A percentile compares a stretch with the other conserved stretches of the same genome.
These are phyloP conservation scores for Periconia sp. DNA, from an alignment of 2,329 filamentous ascomycete species.

Conservation along the genomic window DNA sequence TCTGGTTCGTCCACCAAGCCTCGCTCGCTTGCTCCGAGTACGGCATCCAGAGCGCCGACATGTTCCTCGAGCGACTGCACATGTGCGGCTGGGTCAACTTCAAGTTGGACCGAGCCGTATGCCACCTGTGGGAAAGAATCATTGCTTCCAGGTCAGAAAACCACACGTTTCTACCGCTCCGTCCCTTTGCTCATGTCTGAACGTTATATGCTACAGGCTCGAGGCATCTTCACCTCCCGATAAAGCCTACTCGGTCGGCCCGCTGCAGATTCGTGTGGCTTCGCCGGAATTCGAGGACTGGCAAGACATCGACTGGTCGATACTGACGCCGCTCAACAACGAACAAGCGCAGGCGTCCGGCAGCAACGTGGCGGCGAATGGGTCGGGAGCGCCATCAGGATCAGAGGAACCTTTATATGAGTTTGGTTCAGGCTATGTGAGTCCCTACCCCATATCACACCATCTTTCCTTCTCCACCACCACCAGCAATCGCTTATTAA, in stretches of 20 bases:
- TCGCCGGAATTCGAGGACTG: slow-evolving; percentile 32
- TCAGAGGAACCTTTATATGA: slow-evolving; percentile 17
- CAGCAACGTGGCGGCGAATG: background rate
- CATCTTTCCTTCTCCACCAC: too few relatives aligned
- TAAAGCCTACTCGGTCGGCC: slow-evolving; percentile 24
- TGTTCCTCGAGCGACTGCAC: slow-evolving; percentile 32
- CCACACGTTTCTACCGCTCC: slow-evolving; percentile 26
- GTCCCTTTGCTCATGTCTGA: slow-evolving; percentile 38
- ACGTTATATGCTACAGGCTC: slow-evolving; percentile 25
- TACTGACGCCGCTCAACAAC: slow-evolving; percentile 12
- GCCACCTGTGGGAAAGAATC: slow-evolving; percentile 33
- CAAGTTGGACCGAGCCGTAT: slow-evolving; percentile 37
- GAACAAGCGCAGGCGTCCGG: background rate
- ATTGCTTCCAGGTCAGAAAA: slow-evolving; percentile 39
- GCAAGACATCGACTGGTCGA: slow-evolving; percentile 36
- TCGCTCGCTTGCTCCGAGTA: slow-evolving; percentile 38
- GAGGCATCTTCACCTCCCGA: slow-evolving; percentile 25
- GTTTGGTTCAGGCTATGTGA: slow-evolving; percentile 18
- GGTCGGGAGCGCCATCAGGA: background rate
- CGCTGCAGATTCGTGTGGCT: slow-evolving; percentile 31
- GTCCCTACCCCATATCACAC: slow-evolving; percentile 9
- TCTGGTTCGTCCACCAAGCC: slow-evolving; percentile 37
- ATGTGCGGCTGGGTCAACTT: slow-evolving; percentile 42
- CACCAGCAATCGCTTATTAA: slow-evolving; percentile 3
- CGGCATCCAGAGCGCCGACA: slow-evolving; percentile 25